Percentiles rank a stretch among this genome's conserved stretches.
Evolutionary conservation across 208 protist genomes (phyloP).

Genomic region (Trichomonas vaginalis): DNA sequence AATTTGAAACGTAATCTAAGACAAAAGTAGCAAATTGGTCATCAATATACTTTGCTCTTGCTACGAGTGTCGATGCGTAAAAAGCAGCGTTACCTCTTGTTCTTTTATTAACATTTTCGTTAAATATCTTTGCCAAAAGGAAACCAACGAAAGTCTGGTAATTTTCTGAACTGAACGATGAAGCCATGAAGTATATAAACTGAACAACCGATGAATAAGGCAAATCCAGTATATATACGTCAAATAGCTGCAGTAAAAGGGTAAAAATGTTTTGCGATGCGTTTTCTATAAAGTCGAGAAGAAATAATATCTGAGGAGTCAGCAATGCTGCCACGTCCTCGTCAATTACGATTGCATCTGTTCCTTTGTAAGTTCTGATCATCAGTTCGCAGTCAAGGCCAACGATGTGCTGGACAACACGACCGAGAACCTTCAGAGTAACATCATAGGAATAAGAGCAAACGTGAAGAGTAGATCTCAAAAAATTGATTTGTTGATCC

Average conservation of each 20-base stretch:
- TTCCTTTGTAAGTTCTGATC: neutral
- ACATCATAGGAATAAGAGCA: neutral
- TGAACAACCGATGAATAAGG: neutral
- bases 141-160: neutral
- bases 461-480: neutral
- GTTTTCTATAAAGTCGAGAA: neutral
- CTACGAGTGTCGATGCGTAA: neutral
- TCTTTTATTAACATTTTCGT: neutral
- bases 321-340: neutral
- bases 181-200: neutral
- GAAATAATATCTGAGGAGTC: neutral
- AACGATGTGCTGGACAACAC: conserved; percentile 9
- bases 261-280: neutral
- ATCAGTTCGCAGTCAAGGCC: neutral
- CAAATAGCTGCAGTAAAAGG: neutral
- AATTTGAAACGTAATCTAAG: neutral
- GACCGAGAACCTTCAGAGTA: neutral
- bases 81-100: neutral
- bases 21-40: neutral
- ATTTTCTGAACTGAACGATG: neutral
- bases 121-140: neutral
- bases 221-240: neutral
- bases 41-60: neutral
- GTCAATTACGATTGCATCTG: neutral
- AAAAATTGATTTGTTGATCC: neutral